Percentiles rank a stretch among this genome's conserved stretches.
phyloP scores from a whole-genome alignment of 495 filamentous ascomycete species.

The Podospora appendiculata region DNA sequence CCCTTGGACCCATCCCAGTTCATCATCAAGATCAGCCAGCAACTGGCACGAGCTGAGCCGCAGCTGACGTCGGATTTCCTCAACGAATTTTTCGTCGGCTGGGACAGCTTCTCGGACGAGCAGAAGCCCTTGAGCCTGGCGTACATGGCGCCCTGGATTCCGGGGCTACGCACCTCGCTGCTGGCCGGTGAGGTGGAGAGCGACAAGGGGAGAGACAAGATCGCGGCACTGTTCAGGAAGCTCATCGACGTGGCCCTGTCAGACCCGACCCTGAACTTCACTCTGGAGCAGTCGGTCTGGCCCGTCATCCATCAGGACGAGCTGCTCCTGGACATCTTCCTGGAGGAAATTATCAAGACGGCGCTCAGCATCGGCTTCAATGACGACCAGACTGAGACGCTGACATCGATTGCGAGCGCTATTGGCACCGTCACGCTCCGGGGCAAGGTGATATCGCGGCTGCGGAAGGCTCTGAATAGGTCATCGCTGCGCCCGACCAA shows the following conservation, averaged over 20 bases:
- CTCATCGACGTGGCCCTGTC: constrained; percentile 52
- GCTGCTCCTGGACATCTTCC: constrained; percentile 50
- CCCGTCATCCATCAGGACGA: constrained; percentile 55
- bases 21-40: constrained; percentile 54
- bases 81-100: constrained; percentile 61
- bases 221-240: constrained; percentile 53
- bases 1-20: constrained; percentile 55
- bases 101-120: constrained; percentile 55
- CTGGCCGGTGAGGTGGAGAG: constrained; percentile 48
- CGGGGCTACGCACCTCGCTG: constrained; percentile 47
- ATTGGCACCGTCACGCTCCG: constrained; percentile 55
- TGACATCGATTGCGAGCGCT: constrained; percentile 51
- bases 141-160: constrained; percentile 62
- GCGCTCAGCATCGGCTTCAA: constrained; percentile 47
- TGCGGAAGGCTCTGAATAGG: constrained; percentile 56
- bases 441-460: constrained; percentile 51
- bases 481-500: constrained; percentile 55
- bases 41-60: constrained; percentile 52
- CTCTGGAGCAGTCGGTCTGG: constrained; percentile 54
- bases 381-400: constrained; percentile 49
- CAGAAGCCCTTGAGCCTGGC: constrained; percentile 56
- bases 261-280: constrained; percentile 48
- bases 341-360: constrained; percentile 55
- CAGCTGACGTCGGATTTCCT: constrained; percentile 60
- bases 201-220: constrained; percentile 53